phyloP scores from a whole-genome alignment of 192 early-diverging fungal species.

The Geranomyces michiganensis region DNA sequence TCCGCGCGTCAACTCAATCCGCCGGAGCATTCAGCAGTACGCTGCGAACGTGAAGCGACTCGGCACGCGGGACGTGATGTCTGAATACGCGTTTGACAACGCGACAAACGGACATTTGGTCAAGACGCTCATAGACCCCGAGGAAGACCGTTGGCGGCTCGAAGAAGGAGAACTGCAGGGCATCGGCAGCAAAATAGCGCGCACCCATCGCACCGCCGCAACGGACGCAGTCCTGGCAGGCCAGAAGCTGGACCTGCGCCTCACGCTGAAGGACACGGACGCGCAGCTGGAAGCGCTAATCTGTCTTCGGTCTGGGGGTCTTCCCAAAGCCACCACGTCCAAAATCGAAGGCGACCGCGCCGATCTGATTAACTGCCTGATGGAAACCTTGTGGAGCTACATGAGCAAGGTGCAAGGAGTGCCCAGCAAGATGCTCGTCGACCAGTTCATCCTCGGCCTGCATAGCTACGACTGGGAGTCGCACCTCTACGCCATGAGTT shows the following conservation, averaged over 20 bases:
- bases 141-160: neutral
- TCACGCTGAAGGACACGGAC: constrained; percentile 17
- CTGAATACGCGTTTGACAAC: constrained; percentile 15
- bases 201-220: neutral
- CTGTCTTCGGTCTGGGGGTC: constrained; percentile 6
- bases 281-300: constrained; percentile 14
- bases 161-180: constrained; percentile 16
- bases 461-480: constrained; percentile 18
- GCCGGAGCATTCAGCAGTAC: constrained; percentile 6
- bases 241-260: constrained; percentile 18
- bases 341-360: constrained; percentile 9
- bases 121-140: constrained; percentile 5
- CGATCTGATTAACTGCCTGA: constrained; percentile 14
- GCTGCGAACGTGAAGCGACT: constrained; percentile 10
- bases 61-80: neutral
- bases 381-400: constrained; percentile 4
- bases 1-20: no score
- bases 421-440: neutral
- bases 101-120: constrained; percentile 14
- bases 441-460: constrained; percentile 12
- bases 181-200: constrained; percentile 9
- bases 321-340: neutral
- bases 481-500: constrained; percentile 11
- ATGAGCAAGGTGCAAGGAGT: neutral
- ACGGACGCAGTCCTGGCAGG: neutral